Percentiles rank a stretch among this genome's conserved stretches.
Conservation (phyloP, 2,329 filamentous ascomycete genomes). For the Arthrobotrys musiformis region DNA sequence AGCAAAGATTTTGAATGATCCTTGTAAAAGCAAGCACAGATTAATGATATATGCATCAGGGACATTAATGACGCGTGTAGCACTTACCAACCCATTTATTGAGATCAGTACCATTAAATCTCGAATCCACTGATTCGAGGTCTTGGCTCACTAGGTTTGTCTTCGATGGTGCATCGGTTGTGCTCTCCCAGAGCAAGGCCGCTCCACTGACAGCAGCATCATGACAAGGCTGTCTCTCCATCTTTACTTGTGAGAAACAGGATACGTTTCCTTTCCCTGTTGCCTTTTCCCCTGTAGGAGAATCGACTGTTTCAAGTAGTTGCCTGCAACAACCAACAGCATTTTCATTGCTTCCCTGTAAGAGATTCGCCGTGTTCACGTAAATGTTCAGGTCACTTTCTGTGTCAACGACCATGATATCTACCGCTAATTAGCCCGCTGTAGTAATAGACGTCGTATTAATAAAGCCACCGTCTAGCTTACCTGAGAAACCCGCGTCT, state of each 20-base stretch:
- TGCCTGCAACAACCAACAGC: not conserved
- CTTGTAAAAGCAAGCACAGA: not conserved
- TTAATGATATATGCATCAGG: not conserved
- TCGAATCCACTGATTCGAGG: not conserved
- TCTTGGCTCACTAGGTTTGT: not conserved
- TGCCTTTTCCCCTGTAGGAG: not conserved
- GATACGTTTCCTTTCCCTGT: not conserved
- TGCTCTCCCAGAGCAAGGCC: not conserved
- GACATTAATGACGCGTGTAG: not conserved
- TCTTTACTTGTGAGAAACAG: not conserved
- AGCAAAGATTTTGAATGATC: conserved; percentile 45
- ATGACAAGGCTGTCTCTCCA: not conserved
- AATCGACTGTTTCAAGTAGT: not conserved
- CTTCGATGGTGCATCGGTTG: not conserved
- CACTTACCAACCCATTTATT: conserved; percentile 50
- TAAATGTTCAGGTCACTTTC: conserved; percentile 33
- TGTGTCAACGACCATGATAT: conserved; percentile 29
- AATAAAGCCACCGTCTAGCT: not conserved
- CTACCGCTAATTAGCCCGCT: conserved; percentile 2
- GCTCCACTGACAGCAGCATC: not conserved
- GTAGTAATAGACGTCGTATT: not conserved
- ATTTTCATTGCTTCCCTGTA: not conserved
- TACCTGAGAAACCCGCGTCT: conserved; percentile 52
- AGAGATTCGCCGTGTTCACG: not conserved
- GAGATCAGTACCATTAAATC: conserved; percentile 7